Base-by-base conservation (phyloP, 75 land plant species). In the Picea sitchensis region DNA sequence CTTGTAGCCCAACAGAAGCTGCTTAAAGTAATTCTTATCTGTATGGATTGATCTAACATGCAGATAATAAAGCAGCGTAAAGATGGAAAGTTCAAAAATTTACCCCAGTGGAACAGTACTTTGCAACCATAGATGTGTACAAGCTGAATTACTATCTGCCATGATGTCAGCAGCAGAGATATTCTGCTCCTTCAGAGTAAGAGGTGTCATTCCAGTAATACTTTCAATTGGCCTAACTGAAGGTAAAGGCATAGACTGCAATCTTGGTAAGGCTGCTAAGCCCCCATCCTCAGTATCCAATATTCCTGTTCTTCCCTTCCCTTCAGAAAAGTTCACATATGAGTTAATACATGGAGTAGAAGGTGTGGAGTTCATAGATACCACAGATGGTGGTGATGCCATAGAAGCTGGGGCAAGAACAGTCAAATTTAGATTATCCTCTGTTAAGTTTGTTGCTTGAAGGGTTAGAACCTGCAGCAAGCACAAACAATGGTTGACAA, bases 101-200 rank as follows among this genome's bases (percentile, higher is more conserved):
- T 93, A 98, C 99, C 99, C 98, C 20, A 98, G 82, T 31, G 99
- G 99, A 81, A 98, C 94, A 77, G 91, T 90, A 80, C 98, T 95
- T 87, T 98, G 99, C 83, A 98, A 84, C 99, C 99, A 98, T 36
- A 98, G 83, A 86, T 98, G 99, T 59, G 95, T 87, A 79, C 93
- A 89, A 8, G 89, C 87, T 80, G 91, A 78, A 80, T 76, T 83
- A 84, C 81, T 81, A 78, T 84, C 94, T 61, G 98, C 92, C 67
- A 91, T 82, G 51, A 86, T 77, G 81, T 92, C 99, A 59, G 93
- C 79, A 44, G 82, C 72, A 61, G 92, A 83, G 44, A 81, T 76
- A 30, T 81, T 60, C 31, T 86, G 90, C 61, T 93, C 88, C 61
- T 81, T 85, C 4, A 83, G 69, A 38, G 86, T 89, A 75, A 69